Percentiles rank a stretch among this genome's conserved stretches.
Evolutionary conservation across 306 rosid species (phyloP).

Genomic region (Gastrolobium villosum): DNA sequence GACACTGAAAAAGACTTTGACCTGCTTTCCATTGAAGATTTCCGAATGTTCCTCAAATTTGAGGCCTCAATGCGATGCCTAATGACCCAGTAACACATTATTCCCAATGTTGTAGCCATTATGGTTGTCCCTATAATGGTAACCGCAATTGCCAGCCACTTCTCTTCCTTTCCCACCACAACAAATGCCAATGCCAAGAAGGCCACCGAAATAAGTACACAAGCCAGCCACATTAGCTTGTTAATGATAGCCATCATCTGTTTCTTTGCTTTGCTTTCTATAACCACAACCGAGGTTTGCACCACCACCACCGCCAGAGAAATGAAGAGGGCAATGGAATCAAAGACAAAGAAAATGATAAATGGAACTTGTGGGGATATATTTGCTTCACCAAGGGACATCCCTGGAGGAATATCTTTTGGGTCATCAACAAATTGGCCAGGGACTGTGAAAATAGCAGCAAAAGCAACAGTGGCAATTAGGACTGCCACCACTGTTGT

Average conservation of each 20-base stretch:
- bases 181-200: conserved; percentile 89
- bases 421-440: conserved; percentile 90
- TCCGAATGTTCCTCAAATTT: conserved; percentile 70
- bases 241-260: conserved; percentile 97
- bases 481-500: conserved; percentile 97
- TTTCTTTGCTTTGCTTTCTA: conserved; percentile 98
- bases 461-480: conserved; percentile 96
- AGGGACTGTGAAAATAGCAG: conserved; percentile 93
- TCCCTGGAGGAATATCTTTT: conserved; percentile 56
- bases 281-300: conserved; percentile 93
- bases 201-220: conserved; percentile 85
- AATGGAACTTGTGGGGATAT: conserved; percentile 75
- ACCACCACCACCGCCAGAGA: conserved; percentile 97
- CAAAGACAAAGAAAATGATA: conserved; percentile 80
- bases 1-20: conserved; percentile 74
- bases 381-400: conserved; percentile 86
- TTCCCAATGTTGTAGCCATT: conserved; percentile 92
- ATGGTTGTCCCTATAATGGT: conserved; percentile 87
- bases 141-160: conserved; percentile 86
- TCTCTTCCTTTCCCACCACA: conserved; percentile 81
- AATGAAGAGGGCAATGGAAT: conserved; percentile 89
- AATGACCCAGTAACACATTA: conserved; percentile 91
- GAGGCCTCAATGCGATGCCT: conserved; percentile 86
- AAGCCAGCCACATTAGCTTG: conserved; percentile 99
- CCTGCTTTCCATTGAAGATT: conserved; percentile 73